Base-by-base conservation (phyloP, 1,284 basidiomycete species). In the Marasmius sp. region DNA sequence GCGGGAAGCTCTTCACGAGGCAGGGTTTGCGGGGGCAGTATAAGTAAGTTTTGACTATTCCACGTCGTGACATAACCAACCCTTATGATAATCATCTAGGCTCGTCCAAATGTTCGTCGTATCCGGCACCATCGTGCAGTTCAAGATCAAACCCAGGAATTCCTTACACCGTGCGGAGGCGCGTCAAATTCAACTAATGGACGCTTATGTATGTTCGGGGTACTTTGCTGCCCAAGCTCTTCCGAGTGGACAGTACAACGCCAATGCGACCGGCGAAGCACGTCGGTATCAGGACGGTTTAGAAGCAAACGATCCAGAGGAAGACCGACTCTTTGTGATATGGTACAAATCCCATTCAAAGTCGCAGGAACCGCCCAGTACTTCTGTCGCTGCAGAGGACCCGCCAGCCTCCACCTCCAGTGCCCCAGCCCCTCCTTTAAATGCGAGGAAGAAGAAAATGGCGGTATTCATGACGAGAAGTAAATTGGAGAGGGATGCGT, bases 401-500 rank as follows among this genome's bases (percentile, higher is more conserved):
- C 34, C 56, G 9, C 64, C 69, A 12, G 62, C 69, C 39, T 48
- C 66, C 18, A 59, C 69, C 50, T 60, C 69, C 37, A 73, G 68
- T 56, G 59, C 63, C 38, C 59, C 59, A 22, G 60, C 85, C 5
- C 91, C 90, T 6, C 69, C 79, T 22, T 73, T 94, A 51, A 83
- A 83, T 11, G 79, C 82, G 2, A 16, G 45, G 52, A 88, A 88
- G 70, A 79, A 86, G 63, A 89, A 88, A 70, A 68, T 87, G 62
- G 71, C 85, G 20, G 82, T 93, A 5, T 89, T 92, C 68, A 84
- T 87, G 61, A 88, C 91, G 53, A 79, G 93, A 70, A 93, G 86
- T 72, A 87, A 85, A 71, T 75, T 94, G 50, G 94, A 95, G 73
- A 79, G 93, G 34, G 93, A 95, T 72, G 81, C 89, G 27, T 95